A percentile compares a stretch with the other conserved stretches of the same genome.
These are phyloP conservation scores for Amanita pseudoporphyria DNA, from an alignment of 768 basidiomycete species.

Conservation along the genomic window DNA sequence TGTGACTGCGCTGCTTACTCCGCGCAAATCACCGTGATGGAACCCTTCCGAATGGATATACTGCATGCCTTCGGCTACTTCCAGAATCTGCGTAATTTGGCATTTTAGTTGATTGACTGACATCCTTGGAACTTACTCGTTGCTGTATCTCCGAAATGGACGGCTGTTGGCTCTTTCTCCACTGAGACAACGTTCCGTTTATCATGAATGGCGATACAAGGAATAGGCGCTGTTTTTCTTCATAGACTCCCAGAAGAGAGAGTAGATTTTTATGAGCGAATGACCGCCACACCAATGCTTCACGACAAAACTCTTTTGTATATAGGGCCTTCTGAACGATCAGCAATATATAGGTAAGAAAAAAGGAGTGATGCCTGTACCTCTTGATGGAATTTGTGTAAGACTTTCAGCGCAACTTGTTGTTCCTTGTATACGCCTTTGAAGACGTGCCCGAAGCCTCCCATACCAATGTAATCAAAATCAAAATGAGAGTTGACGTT, in stretches of 20 bases:
- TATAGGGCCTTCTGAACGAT: neutral
- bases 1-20: neutral
- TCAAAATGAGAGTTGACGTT: neutral
- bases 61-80: neutral
- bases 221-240: neutral
- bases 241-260: neutral
- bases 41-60: constrained; percentile 5
- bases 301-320: no score
- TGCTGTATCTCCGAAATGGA: neutral
- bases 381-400: neutral
- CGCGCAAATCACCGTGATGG: neutral
- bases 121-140: neutral
- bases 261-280: neutral
- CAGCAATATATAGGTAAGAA: neutral
- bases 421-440: neutral
- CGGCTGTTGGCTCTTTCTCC: neutral
- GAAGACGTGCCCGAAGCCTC: neutral
- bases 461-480: neutral
- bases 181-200: constrained; percentile 1
- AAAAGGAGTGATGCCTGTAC: no score
- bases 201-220: constrained; percentile 2
- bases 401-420: neutral
- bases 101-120: neutral
- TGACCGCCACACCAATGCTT: neutral
- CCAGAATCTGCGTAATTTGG: neutral